Evolutionary conservation across 2,329 filamentous ascomycete species (phyloP), one percentile per base, ranked within the genome.

Genomic region (Neoscytalidium dimidiatum): DNA sequence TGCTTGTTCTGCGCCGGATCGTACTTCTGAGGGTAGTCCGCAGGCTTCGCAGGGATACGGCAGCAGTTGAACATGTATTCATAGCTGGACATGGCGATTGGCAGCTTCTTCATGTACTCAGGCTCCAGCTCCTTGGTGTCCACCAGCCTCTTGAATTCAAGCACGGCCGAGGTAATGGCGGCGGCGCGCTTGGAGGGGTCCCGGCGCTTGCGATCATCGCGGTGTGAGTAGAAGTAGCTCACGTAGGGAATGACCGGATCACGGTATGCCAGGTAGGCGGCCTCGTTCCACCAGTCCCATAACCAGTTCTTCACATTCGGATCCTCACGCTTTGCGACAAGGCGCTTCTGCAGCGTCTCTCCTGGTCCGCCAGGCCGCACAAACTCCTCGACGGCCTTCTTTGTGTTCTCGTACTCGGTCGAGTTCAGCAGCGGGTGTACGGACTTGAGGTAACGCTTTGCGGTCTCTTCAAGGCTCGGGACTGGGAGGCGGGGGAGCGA

Each of bases 171-270:
- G 1, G 92, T 89, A 69, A 99, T 90, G 69, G 94, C 94, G 3
- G 95, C 95, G 3, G 95, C 95, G 68, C 95, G 91, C 85, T 96
- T 96, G 68, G 91, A 90, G 0, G 95, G 95, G 78, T 97, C 88
- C 68, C 93, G 89, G 70, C 94, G 88, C 75, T 89, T 86, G 71
- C 92, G 89, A 80, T 99, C 96, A 79, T 99, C 95, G 70, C 92
- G 88, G 83, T 98, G 94, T 64, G 94, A 97, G 84, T 99, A 99
- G 83, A 99, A 99, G 86, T 99, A 99, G 80, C 92, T 97, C 74
- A 99, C 95, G 77, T 98, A 99, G 67, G 95, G 95, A 19, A 98
- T 92, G 52, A 99, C 92, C 11, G 95, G 95, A 78, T 98, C 95
- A 70, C 94, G 91, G 83, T 98, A 98, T 69, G 82, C 86, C 69